Evolutionary conservation across 2,329 filamentous ascomycete species (phyloP), one percentile per base, ranked within the genome.

Genomic region (Colletotrichum sojae): DNA sequence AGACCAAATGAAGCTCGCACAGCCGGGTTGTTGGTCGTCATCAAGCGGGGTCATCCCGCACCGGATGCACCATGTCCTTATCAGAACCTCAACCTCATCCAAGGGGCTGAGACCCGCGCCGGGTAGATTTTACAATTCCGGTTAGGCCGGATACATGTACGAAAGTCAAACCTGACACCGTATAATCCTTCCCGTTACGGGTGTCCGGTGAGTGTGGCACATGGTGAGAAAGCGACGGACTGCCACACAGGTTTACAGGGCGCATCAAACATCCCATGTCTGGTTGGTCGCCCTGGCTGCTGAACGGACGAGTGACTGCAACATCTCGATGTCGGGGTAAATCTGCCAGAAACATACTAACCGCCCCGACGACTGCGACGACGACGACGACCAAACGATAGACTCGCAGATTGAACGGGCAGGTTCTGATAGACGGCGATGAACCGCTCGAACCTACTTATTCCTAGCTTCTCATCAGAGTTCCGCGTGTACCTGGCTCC

Each of bases 41-140:
- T 60, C 66, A 40, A 66, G 66, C 62, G 66, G 66, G 66, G 66
- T 66, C 55, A 61, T 66, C 62, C 61, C 61, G 54, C 65, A 51
- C 22, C 51, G 18, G 3, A 25, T 20, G 31, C 52, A 25, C 18
- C 31, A 65, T 51, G 51, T 52, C 10, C 66, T 69, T 69, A 66
- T 69, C 66, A 40, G 53, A 40, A 46, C 43, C 18, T 51, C 55
- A 40, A 48, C 36, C 31, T 36, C 31, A 12, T 12, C 31, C 31
- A 36, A 10, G 31, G 31, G 51, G 39, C 22, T 20, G n/a, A 6
- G 54, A 20, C 15, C 2, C 5, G 8, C 27, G 48, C 54, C 62
- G 66, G 66, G 51, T 66, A 69, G 62, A 69, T 60, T 66, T 39
- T 27, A 66, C 66, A 56, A 45, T 59, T 55, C 4, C 55, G 62